phyloP scores from a whole-genome alignment of 805 yeast genomes.

The Saturnispora quitensis region DNA sequence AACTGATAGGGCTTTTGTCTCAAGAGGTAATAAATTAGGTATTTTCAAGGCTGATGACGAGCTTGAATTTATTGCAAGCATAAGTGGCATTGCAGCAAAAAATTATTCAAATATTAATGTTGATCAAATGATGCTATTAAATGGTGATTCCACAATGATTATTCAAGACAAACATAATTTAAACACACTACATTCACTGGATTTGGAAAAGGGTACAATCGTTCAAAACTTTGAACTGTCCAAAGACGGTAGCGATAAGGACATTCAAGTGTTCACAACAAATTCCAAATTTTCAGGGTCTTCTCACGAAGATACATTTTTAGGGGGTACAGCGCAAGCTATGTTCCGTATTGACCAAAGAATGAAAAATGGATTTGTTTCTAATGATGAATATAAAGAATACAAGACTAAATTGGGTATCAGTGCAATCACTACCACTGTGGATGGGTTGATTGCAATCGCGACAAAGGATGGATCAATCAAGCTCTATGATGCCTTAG shows the following conservation, averaged over 20 bases:
- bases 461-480: slow-evolving; percentile 72
- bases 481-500: slow-evolving; percentile 62
- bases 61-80: slow-evolving; percentile 58
- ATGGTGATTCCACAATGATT: slow-evolving; percentile 60
- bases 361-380: slow-evolving; percentile 46
- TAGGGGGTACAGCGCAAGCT: slow-evolving; percentile 59
- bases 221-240: slow-evolving; percentile 77
- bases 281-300: slow-evolving; percentile 65
- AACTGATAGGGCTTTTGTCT: slow-evolving; percentile 68
- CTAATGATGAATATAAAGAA: slow-evolving; percentile 42
- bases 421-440: slow-evolving; percentile 60
- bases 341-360: slow-evolving; percentile 80
- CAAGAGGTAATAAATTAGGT: slow-evolving; percentile 72
- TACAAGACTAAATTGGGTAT: slow-evolving; percentile 51
- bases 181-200: slow-evolving; percentile 58
- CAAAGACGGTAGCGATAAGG: slow-evolving; percentile 26
- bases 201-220: slow-evolving; percentile 66
- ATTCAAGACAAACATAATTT: slow-evolving; percentile 44
- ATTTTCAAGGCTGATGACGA: slow-evolving; percentile 58
- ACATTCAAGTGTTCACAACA: slow-evolving; percentile 57
- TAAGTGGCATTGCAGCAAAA: slow-evolving; percentile 45
- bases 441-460: slow-evolving; percentile 63
- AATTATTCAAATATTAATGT: slow-evolving; percentile 46
- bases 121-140: slow-evolving; percentile 63
- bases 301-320: slow-evolving; percentile 62